Base-by-base conservation (phyloP, 768 basidiomycete genomes). In the Podaxis rugospora region DNA sequence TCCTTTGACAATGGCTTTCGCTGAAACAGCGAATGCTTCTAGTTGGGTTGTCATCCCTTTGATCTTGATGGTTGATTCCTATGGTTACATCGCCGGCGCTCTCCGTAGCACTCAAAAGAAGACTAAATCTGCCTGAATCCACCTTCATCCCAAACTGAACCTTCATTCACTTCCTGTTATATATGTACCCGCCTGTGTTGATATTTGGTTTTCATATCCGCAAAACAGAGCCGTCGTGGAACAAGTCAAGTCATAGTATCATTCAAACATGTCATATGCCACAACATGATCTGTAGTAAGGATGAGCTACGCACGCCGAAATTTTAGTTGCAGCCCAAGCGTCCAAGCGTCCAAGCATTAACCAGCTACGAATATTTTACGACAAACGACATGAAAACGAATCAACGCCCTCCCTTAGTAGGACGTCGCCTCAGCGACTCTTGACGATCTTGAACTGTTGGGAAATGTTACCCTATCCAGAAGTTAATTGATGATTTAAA, bases 21-120 rank as follows among this genome's bases (percentile, higher is more conserved):
- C 51, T 53, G 58, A 55, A 23, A 25, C 32, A 9, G 7, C 35
- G 11, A 56, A 9, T 51, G 44, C 64, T 57, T 59, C 11, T 66
- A 93, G 91, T 58, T 94, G 92, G 92, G 91, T 94, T 28, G 67
- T 83, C 51, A 79, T 93, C 64, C 92, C 92, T 1, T 57, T 92
- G 21, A 83, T 81, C 76, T 77, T 94, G 61, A 88, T 95, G 88
- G 75, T 77, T 64, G 87, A 93, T 67, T 92, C 92, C 0, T 94
- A 92, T 63, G 75, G 75, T 3, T 81, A 87, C 62, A 90, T 94
- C 58, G 81, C 88, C 14, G 72, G 75, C 42, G 76, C 87, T 7
- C 75, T 93, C 63, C 84, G 88, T 23, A 61, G 68, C 13, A 65
- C 63, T 13, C 78, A 78, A 60, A 65, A 70, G 14, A 42, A 47